Evolutionary conservation across 2,329 filamentous ascomycete genomes (phyloP).

Genomic region (Blastomyces percursus): DNA sequence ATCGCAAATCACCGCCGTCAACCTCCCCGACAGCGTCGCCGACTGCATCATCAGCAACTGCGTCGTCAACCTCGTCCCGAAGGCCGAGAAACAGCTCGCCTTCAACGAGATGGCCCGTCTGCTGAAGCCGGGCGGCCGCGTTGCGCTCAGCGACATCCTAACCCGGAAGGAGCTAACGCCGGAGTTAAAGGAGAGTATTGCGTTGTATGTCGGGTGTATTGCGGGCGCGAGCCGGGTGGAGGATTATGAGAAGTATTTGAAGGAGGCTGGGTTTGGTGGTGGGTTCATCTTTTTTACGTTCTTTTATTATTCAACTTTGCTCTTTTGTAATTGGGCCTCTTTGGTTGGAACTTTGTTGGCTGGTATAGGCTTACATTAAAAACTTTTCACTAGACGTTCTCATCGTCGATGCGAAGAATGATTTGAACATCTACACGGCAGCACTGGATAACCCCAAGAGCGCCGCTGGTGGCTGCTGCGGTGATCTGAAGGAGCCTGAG

Average conservation of each 20-base stretch:
- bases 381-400: slow-evolving; percentile 26
- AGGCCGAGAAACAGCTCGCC: slow-evolving; percentile 41
- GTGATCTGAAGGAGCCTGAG: slow-evolving; percentile 3
- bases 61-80: slow-evolving; percentile 49
- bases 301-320: not conserved
- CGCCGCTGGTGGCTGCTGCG: slow-evolving; percentile 5
- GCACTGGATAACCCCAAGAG: slow-evolving; percentile 15
- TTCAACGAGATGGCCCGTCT: slow-evolving; percentile 50
- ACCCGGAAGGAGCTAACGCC: slow-evolving; percentile 40
- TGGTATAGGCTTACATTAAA: no score
- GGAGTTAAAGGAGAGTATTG: slow-evolving; percentile 39
- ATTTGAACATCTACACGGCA: slow-evolving; percentile 39
- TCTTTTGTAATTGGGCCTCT: not conserved
- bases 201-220: slow-evolving; percentile 51
- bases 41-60: slow-evolving; percentile 55
- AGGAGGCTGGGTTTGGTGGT: slow-evolving; percentile 42
- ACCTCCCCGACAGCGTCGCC: slow-evolving; percentile 33
- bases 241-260: slow-evolving; percentile 45
- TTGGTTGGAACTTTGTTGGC: not conserved
- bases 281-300: slow-evolving; percentile 9
- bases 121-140: slow-evolving; percentile 45
- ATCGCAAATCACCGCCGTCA: slow-evolving; percentile 41
- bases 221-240: slow-evolving; percentile 44
- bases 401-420: slow-evolving; percentile 37
- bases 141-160: slow-evolving; percentile 52